A percentile compares a stretch with the other conserved stretches of the same genome.
phyloP scores from a whole-genome alignment of 306 rosid genomes.

The Cucurbita ficifolia region DNA sequence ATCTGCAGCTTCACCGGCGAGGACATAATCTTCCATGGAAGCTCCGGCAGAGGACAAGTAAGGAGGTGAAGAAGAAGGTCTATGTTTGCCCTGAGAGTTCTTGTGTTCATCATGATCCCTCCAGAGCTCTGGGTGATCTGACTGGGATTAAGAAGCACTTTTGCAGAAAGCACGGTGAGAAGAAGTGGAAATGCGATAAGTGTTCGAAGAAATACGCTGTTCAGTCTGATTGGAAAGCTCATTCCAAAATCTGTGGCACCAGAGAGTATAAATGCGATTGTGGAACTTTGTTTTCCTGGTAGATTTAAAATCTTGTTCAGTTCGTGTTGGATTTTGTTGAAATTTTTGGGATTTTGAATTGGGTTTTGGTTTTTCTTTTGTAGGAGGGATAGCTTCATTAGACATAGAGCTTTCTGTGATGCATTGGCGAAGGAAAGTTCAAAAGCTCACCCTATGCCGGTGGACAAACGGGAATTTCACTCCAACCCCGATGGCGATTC shows the following conservation, averaged over 20 bases:
- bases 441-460: no score
- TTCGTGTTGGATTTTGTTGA: no score
- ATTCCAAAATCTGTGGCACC: constrained; percentile 77
- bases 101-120: constrained; percentile 85
- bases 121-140: constrained; percentile 79
- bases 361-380: not conserved
- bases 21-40: constrained; percentile 97
- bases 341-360: not conserved
- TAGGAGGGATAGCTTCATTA: no score
- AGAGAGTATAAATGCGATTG: constrained; percentile 94
- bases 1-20: constrained; percentile 81
- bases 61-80: constrained; percentile 72
- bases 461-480: no score
- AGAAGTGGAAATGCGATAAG: constrained; percentile 95
- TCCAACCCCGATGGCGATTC: constrained; percentile 14
- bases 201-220: constrained; percentile 90
- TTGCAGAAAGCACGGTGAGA: constrained; percentile 89
- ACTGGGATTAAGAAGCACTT: constrained; percentile 91
- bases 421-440: no score
- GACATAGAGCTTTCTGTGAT: no score
- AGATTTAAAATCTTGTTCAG: no score
- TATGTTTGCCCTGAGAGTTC: constrained; percentile 77
- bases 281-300: constrained; percentile 72
- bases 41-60: constrained; percentile 61
- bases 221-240: constrained; percentile 98